Conservation (phyloP, 2,329 filamentous ascomycete species). For the Phialophora tarda region DNA sequence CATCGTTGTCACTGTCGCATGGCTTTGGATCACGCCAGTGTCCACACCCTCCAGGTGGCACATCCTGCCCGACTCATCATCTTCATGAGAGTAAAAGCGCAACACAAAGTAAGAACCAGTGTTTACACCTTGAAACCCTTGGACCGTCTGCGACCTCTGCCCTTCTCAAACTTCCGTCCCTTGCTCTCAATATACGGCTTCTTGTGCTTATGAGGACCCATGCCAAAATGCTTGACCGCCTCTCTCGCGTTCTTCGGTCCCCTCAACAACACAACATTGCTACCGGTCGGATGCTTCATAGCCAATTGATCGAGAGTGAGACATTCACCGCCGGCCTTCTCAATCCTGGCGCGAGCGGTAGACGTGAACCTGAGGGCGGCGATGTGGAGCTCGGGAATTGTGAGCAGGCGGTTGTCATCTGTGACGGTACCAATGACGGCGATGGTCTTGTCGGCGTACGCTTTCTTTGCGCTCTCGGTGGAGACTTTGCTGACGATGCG, state of each 20-base stretch:
- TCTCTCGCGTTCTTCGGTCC: slow-evolving; percentile 98
- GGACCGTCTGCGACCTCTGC: slow-evolving; percentile 97
- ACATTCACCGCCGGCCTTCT: slow-evolving; percentile 91
- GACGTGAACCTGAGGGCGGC: slow-evolving; percentile 96
- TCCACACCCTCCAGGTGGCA: neutral
- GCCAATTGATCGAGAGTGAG: slow-evolving; percentile 98
- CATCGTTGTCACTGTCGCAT: neutral
- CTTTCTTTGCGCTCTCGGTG: slow-evolving; percentile 59
- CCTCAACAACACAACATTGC: slow-evolving; percentile 95
- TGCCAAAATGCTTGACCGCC: slow-evolving; percentile 98
- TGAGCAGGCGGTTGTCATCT: slow-evolving; percentile 93
- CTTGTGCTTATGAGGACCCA: slow-evolving; percentile 98
- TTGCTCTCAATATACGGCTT: slow-evolving; percentile 98
- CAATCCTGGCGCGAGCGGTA: slow-evolving; percentile 90
- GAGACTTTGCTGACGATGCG: slow-evolving; percentile 73
- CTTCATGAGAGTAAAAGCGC: neutral
- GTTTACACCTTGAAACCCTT: slow-evolving; percentile 99
- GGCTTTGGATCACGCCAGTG: neutral
- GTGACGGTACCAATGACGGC: slow-evolving; percentile 95
- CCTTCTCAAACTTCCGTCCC: slow-evolving; percentile 99
- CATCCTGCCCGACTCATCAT: neutral
- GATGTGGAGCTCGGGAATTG: slow-evolving; percentile 88
- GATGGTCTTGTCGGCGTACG: slow-evolving; percentile 72
- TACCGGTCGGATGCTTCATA: slow-evolving; percentile 89
- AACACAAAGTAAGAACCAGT: neutral